Base-by-base conservation (phyloP, 768 basidiomycete genomes). In the Boletus rex-veris region DNA sequence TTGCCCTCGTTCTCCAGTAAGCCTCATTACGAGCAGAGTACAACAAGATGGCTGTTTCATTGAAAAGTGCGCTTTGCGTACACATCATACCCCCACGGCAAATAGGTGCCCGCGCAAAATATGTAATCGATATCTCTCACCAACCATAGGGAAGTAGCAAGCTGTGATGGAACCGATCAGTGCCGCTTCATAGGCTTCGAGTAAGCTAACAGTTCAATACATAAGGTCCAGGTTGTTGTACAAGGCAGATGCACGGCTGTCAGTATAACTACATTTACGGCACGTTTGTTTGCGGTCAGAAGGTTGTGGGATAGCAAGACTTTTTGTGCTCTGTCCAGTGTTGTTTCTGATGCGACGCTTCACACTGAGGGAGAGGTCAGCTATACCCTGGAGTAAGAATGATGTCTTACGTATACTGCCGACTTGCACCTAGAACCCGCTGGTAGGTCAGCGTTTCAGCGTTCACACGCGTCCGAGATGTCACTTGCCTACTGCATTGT, bases 321-420 rank as follows among this genome's bases (percentile, higher is more conserved):
- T 52, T 42, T 54, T 75, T 75, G 54, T 75, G 74, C 10, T 58
- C 47, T 30, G 67, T 31, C 75, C 75, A 76, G 24, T 68, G 68
- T 50, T 69, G 57, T 44, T 64, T 73, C 47, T 76, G 75, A 53
- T 76, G 75, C n/a, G 53, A 50, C 35, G 56, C 43, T 18, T 69
- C 70, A 41, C 73, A 75, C 74, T 75, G 47, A n/a, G 43, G 14
- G 42, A 28, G 33, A 9, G 16, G 54, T 58, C n/a, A 52, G 44
- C 45, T 5, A 41, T 33, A 18, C 41, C 36, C 18, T 16, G 19
- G 33, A 41, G 16, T 31, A 33, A 36, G 19, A 52, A 35, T 39
- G 50, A 14, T 11, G 24, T 66, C 74, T 70, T 64, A 76, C 76
- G 59, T 77, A 77, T 19, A 75, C 72, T 8, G 70, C 72, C 4